Evolutionary conservation across 2,329 filamentous ascomycete species (phyloP).

Genomic region (Colletotrichum euphorbiae): DNA sequence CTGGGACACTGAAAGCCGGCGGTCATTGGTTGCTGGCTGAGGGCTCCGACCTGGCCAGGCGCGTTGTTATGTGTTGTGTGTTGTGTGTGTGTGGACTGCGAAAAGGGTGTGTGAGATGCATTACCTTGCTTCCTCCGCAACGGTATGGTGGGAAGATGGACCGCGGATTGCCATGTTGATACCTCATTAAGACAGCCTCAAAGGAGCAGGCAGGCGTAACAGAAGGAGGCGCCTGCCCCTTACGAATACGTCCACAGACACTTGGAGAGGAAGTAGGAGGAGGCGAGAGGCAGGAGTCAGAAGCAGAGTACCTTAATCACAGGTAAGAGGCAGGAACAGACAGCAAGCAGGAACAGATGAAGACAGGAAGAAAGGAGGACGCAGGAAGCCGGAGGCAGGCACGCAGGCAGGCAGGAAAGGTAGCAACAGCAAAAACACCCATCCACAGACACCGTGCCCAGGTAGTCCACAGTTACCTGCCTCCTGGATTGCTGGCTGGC

Average conservation of each 20-base stretch:
- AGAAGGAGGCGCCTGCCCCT: no score
- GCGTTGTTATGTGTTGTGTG: conserved; percentile 3
- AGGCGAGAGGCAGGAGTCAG: no score
- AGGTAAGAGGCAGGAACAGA: not conserved
- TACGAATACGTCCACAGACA: no score
- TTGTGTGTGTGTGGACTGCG: not conserved
- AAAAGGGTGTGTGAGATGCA: not conserved
- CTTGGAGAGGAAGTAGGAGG: no score
- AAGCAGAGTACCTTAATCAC: no score
- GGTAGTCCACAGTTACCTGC: no score
- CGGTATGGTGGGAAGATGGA: not conserved
- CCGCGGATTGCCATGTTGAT: not conserved
- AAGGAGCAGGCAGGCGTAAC: no score
- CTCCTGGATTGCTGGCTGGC: no score
- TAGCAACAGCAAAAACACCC: conserved; percentile 8
- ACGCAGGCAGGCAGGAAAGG: conserved; percentile 7
- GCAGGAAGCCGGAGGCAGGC: not conserved
- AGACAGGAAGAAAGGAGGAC: conserved; percentile 3
- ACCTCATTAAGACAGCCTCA: no score
- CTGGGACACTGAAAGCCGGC: not conserved
- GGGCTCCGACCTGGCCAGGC: conserved; percentile 4
- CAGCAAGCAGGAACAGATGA: not conserved
- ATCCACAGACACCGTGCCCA: no score
- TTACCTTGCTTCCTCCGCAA: no score
- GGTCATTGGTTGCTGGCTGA: conserved; percentile 6